Evolutionary conservation across 306 rosid genomes (phyloP), one percentile per base, ranked within the genome.

Genomic region (Chamaecrista fasciculata): DNA sequence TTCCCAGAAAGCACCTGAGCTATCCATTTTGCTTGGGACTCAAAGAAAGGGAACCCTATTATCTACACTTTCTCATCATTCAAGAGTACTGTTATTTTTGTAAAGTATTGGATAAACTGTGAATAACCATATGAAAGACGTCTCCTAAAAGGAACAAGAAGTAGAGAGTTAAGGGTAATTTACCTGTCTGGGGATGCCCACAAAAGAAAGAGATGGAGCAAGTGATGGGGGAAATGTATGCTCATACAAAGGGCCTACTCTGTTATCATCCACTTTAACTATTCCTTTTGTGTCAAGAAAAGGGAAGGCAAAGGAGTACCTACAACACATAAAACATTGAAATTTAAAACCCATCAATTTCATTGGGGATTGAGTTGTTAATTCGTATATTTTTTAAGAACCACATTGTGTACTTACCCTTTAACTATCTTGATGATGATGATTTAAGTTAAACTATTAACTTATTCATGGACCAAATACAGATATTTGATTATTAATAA

Each of bases 11-110:
- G 87, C 53, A 91, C 80, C 81, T 94, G 95, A 64, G 99, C 95
- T 86, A 91, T 87, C 99, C 97, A 94, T 81, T 69, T 88, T 81
- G 97, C 99, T 89, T 94, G 99, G 40, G 96, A 85, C 76, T 94
- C 97, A 85, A 91, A 94, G 89, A 93, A 93, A 71, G 96, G 98
- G 83, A 90, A 86, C 60, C 97, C 98, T 82, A 93, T 79, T 40
- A 93, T 64, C 98, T 93, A 84, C 74, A 81, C 25, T 33, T 4
- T 39, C 12, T 9, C 73, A 39, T 37, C 20, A 69, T 24, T 11
- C 48, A 52, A 25, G 4, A 63, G 20, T 39, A 40, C 42, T 52
- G 16, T 9, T 25, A 43, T 56, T 21, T 40, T 34, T n/a, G n/a
- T n/a, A n/a, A n/a, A n/a, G n/a, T n/a, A n/a, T n/a, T n/a, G n/a